These are phyloP conservation scores for Alternaria alternata DNA, from an alignment of 2,329 filamentous ascomycete genomes.

Conservation along the genomic window DNA sequence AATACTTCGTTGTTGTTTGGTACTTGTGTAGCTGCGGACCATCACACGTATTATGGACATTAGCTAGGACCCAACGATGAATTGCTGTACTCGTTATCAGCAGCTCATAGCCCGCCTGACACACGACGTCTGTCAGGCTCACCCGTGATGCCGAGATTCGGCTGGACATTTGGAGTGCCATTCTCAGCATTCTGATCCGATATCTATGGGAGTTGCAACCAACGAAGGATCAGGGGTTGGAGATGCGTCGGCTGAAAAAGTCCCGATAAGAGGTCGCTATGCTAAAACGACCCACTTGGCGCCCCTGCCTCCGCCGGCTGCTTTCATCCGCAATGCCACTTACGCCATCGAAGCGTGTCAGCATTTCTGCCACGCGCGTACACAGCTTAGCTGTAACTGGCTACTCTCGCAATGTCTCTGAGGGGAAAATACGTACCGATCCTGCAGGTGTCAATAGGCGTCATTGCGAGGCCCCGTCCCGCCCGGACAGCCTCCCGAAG, in stretches of 20 bases:
- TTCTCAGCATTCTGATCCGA: not conserved
- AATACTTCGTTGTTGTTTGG: not conserved
- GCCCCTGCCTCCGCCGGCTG: not conserved
- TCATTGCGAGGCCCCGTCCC: not conserved
- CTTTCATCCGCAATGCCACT: constrained; percentile 5
- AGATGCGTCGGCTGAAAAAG: constrained; percentile 9
- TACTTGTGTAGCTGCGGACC: not conserved
- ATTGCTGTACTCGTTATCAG: constrained; percentile 5
- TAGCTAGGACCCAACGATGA: not conserved
- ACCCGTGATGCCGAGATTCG: constrained; percentile 11
- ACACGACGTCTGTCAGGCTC: not conserved
- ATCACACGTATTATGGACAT: constrained; percentile 2
- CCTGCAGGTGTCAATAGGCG: not conserved
- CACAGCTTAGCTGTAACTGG: not conserved
- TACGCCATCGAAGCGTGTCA: constrained; percentile 9
- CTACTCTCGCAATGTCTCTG: not conserved
- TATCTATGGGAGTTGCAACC: not conserved
- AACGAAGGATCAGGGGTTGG: not conserved
- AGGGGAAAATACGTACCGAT: constrained; percentile 1
- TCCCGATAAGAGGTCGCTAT: constrained; percentile 1
- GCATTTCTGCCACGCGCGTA: not conserved
- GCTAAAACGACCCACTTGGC: not conserved
- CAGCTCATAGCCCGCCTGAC: constrained; percentile 5
- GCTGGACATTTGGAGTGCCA: not conserved
- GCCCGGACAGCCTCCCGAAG: constrained; percentile 5